These are phyloP conservation scores for Neonectria coccinea DNA, from an alignment of 2,329 filamentous ascomycete genomes.

Conservation along the genomic window DNA sequence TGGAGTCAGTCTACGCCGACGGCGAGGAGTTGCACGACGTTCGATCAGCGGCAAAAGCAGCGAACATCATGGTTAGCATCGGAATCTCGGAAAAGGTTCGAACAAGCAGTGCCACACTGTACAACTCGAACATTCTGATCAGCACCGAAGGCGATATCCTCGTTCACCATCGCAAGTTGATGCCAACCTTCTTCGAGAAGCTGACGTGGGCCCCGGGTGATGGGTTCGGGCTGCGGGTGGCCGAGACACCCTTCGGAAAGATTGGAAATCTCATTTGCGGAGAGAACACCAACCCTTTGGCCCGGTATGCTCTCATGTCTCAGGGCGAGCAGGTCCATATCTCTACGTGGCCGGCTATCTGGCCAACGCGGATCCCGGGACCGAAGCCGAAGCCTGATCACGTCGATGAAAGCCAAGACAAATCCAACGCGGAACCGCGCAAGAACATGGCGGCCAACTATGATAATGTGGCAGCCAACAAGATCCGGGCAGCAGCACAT, in stretches of 20 bases:
- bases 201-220: conserved; percentile 66
- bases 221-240: conserved; percentile 60
- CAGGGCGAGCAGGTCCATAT: conserved; percentile 68
- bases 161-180: conserved; percentile 65
- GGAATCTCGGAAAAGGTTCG: conserved; percentile 62
- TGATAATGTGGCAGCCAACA: conserved; percentile 65
- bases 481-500: conserved; percentile 64
- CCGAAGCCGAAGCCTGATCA: neutral
- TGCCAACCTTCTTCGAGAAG: conserved; percentile 69
- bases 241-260: conserved; percentile 58
- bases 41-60: conserved; percentile 52
- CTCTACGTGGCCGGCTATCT: conserved; percentile 66
- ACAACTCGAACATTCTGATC: conserved; percentile 64
- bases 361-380: conserved; percentile 57
- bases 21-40: conserved; percentile 59
- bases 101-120: conserved; percentile 59
- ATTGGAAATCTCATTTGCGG: conserved; percentile 66
- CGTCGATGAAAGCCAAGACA: neutral
- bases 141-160: conserved; percentile 56
- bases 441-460: conserved; percentile 53
- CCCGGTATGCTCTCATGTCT: conserved; percentile 63
- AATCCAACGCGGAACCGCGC: neutral
- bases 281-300: conserved; percentile 69
- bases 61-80: conserved; percentile 57
- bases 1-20: conserved; percentile 58